Evolutionary conservation across 2,329 filamentous ascomycete species (phyloP), one percentile per base, ranked within the genome.

Genomic region (Ceratocystis albifundus): DNA sequence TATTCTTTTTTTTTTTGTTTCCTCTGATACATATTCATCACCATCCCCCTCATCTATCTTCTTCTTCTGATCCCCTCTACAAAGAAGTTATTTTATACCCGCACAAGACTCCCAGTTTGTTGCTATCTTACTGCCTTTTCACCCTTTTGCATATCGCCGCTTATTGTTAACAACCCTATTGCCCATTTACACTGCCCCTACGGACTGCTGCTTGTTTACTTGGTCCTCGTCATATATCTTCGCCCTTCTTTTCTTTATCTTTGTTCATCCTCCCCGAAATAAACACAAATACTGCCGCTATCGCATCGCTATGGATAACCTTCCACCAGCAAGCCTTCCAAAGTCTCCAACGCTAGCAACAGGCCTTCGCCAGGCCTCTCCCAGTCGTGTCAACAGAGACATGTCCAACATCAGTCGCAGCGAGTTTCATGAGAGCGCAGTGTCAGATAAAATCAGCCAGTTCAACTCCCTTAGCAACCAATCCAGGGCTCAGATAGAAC

Each of bases 361-460:
- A 4, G 66, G 66, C 28, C 78, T 88, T 62, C 82, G 84, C 69
- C 77, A 80, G 45, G 77, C 82, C 64, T 86, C 86, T 22, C 84
- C 85, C 8, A 85, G 88, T 71, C 84, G 85, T 71, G 79, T 82
- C 67, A 87, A 88, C 72, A 73, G 75, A 70, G 72, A 74, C 65
- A 70, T 76, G 65, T 74, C 77, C 70, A 72, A 75, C 30, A 72
- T 76, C 48, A 71, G 71, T 57, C 74, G 73, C 69, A 72, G 68
- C 71, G 77, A 76, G 66, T 75, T 75, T 17, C 80, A 83, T 69
- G 82, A 84, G 68, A 84, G 82, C 71, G 83, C 83, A 25, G 84
- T 88, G 4, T 79, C 85, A 70, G 83, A 87, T 68, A 84, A 85
- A 72, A 87, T 89, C 69, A 85, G 83, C 72, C 87, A 88, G 74